Percentiles rank a stretch among this genome's conserved stretches.
phyloP scores from a whole-genome alignment of 331 rosid genomes.

The Spiraea crenata region DNA sequence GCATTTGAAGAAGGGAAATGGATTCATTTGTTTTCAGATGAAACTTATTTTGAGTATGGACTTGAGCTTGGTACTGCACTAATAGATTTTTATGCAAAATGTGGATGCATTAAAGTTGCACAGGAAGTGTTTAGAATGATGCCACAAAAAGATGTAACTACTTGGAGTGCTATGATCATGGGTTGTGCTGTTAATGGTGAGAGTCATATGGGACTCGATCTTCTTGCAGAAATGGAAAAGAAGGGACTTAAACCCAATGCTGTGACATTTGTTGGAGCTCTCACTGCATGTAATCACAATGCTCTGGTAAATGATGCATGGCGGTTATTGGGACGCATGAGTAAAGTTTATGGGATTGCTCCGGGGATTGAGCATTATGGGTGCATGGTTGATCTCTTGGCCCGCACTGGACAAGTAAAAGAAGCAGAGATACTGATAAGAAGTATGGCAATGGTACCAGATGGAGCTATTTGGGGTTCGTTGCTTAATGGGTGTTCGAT shows the following conservation, averaged over 20 bases:
- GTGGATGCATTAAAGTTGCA: slow-evolving; percentile 24
- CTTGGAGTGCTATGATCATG: slow-evolving; percentile 29
- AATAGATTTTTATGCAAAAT: slow-evolving; percentile 31
- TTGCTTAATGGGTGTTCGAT: slow-evolving; percentile 53
- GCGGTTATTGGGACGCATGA: slow-evolving; percentile 37
- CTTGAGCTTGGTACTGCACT: slow-evolving; percentile 25
- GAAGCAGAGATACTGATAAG: slow-evolving; percentile 38
- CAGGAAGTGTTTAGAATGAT: slow-evolving; percentile 8
- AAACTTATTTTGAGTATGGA: slow-evolving; percentile 13
- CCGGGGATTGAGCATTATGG: slow-evolving; percentile 59
- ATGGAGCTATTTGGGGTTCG: slow-evolving; percentile 37
- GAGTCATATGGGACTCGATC: slow-evolving; percentile 38
- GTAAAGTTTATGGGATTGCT: slow-evolving; percentile 39
- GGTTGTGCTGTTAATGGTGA: slow-evolving; percentile 26
- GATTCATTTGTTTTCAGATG: slow-evolving; percentile 9
- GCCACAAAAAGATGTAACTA: slow-evolving; percentile 16
- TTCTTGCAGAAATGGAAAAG: slow-evolving; percentile 46
- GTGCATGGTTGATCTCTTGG: slow-evolving; percentile 56
- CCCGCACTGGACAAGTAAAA: slow-evolving; percentile 38
- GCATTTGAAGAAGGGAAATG: slow-evolving; percentile 30
- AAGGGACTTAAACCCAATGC: slow-evolving; percentile 52
- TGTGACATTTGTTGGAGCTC: slow-evolving; percentile 52
- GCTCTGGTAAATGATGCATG: slow-evolving; percentile 29
- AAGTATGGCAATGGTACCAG: slow-evolving; percentile 33
- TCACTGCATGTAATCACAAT: slow-evolving; percentile 55